phyloP scores from a whole-genome alignment of 352 stramenopile genomes.

The Globisporangium echinulatum region DNA sequence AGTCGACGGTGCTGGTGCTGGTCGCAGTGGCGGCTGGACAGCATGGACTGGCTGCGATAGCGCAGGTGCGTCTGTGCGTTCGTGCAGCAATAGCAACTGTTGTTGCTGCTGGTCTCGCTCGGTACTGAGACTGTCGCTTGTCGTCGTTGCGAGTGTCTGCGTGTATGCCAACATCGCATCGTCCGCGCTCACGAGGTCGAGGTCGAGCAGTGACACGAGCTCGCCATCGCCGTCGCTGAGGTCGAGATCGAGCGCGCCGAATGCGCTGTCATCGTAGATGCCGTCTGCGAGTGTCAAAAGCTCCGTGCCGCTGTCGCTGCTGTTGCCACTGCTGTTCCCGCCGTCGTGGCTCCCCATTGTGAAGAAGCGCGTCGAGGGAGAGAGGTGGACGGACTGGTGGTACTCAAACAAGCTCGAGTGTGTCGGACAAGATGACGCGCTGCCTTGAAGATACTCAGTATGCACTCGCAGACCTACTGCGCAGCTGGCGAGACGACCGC shows the following conservation, averaged over 20 bases:
- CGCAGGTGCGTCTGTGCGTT: too few species aligned
- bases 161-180: background rate
- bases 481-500: too few species aligned
- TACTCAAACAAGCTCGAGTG: too few species aligned
- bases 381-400: too few species aligned
- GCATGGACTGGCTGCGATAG: background rate
- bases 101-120: background rate
- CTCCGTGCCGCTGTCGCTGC: background rate
- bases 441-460: too few species aligned
- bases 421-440: too few species aligned
- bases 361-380: too few species aligned
- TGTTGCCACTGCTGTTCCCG: background rate
- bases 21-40: background rate
- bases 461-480: too few species aligned
- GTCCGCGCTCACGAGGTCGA: background rate
- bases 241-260: background rate
- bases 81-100: background rate
- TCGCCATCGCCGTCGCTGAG: background rate
- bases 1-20: conserved; percentile 1
- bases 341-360: background rate
- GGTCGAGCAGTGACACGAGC: background rate
- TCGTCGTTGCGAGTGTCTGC: background rate
- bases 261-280: background rate
- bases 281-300: background rate
- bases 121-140: background rate